A percentile compares a stretch with the other conserved stretches of the same genome.
phyloP scores from a whole-genome alignment of 257 asterid genomes.

The Solanum microdontum region DNA sequence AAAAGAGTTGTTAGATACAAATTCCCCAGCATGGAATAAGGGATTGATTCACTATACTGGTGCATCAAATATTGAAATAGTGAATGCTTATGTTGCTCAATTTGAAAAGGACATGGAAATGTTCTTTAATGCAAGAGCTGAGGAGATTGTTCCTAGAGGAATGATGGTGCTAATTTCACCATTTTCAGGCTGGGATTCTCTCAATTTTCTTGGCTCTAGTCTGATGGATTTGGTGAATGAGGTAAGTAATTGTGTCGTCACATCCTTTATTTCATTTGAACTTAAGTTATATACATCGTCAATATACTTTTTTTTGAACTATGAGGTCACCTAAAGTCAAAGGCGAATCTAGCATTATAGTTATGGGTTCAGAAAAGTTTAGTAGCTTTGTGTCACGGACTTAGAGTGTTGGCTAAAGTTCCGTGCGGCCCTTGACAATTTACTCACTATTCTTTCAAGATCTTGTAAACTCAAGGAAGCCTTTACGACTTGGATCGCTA shows the following conservation, averaged over 20 bases:
- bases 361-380: too few relatives aligned
- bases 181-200: neutral
- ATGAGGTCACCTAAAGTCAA: neutral
- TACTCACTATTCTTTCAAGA: too few relatives aligned
- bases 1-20: neutral
- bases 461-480: too few relatives aligned
- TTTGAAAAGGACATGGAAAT: constrained; percentile 3
- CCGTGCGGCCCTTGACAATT: too few relatives aligned
- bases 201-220: neutral
- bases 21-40: constrained; percentile 12
- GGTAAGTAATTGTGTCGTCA: constrained; percentile 1
- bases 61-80: constrained; percentile 3
- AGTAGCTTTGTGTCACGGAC: too few relatives aligned
- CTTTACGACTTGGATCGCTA: too few relatives aligned
- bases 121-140: constrained; percentile 21
- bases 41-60: constrained; percentile 11
- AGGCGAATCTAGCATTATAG: too few relatives aligned
- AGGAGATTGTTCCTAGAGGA: constrained; percentile 24
- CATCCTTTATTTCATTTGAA: too few relatives aligned
- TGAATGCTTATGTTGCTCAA: constrained; percentile 13
- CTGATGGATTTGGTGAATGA: constrained; percentile 39
- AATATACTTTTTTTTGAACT: too few relatives aligned
- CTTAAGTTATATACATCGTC: neutral
- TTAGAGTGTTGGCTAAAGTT: too few relatives aligned
- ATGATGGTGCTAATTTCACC: constrained; percentile 11